These are phyloP conservation scores for Rhizopogon sp. DNA, from an alignment of 768 basidiomycete genomes.

Conservation along the genomic window DNA sequence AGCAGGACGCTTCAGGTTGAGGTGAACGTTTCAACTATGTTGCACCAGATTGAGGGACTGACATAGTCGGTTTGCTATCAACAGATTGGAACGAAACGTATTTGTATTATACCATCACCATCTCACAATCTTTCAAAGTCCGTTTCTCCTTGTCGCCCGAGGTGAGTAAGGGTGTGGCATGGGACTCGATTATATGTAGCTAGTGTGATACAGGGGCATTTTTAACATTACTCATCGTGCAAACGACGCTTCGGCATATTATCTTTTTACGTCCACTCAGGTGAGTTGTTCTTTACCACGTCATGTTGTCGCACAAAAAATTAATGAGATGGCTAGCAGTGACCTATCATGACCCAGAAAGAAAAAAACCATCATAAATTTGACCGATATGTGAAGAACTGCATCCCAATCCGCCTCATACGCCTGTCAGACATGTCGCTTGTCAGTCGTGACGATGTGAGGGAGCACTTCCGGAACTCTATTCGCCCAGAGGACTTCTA, in stretches of 20 bases:
- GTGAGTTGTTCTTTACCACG: neutral
- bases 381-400: constrained; percentile 10
- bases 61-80: no score
- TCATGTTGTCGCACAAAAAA: neutral
- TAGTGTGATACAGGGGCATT: neutral
- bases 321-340: neutral
- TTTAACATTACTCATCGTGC: neutral
- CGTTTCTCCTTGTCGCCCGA: no score
- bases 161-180: no score
- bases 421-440: constrained; percentile 12
- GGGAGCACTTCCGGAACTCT: neutral
- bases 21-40: no score
- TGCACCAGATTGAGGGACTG: no score
- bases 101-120: no score
- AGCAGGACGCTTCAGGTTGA: no score
- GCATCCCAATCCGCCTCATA: constrained; percentile 14
- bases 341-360: neutral
- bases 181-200: no score
- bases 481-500: no score
- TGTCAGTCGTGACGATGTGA: neutral
- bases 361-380: neutral
- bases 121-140: no score
- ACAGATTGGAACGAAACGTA: no score
- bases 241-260: neutral
- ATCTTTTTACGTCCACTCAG: neutral